phyloP scores from a whole-genome alignment of 352 stramenopile species.

The Globisporangium parvum region DNA sequence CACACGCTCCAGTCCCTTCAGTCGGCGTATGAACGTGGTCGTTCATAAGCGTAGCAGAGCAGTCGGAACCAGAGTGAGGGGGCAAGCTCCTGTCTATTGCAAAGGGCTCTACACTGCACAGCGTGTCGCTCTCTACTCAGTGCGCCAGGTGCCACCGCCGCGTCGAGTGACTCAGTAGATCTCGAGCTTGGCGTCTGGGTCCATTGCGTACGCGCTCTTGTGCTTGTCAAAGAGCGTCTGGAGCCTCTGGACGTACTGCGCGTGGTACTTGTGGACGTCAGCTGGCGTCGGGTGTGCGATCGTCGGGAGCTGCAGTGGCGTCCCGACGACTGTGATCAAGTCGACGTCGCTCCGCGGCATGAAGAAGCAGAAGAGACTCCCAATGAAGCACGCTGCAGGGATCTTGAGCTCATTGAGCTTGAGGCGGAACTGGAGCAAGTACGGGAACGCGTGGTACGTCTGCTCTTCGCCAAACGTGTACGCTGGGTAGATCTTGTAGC shows the following conservation, averaged over 20 bases:
- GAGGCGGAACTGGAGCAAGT: conserved; percentile 67
- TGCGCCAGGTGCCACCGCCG: not conserved
- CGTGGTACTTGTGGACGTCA: conserved; percentile 87
- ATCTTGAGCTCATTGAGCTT: conserved; percentile 81
- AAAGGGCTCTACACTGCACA: too few relatives aligned
- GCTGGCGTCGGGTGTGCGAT: conserved; percentile 80
- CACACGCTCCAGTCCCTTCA: conserved; percentile 35
- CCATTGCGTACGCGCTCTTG: conserved; percentile 67
- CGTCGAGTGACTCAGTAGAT: conserved; percentile 22
- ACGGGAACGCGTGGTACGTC: conserved; percentile 84
- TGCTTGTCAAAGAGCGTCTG: conserved; percentile 85
- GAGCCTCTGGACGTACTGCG: conserved; percentile 80
- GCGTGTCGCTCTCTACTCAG: not conserved
- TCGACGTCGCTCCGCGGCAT: conserved; percentile 73
- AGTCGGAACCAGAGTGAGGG: too few relatives aligned
- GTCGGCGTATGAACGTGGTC: not conserved
- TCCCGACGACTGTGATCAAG: conserved; percentile 88
- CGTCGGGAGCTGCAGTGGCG: conserved; percentile 78
- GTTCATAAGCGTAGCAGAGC: not conserved
- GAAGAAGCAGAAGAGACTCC: conserved; percentile 65
- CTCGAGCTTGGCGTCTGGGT: conserved; percentile 50
- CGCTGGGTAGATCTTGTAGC: conserved; percentile 83
- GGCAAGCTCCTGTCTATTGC: not conserved
- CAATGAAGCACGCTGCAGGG: conserved; percentile 76
- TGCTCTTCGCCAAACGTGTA: conserved; percentile 92